Conservation (phyloP, 768 basidiomycete species). For the Sporobolomyces pararoseus region DNA sequence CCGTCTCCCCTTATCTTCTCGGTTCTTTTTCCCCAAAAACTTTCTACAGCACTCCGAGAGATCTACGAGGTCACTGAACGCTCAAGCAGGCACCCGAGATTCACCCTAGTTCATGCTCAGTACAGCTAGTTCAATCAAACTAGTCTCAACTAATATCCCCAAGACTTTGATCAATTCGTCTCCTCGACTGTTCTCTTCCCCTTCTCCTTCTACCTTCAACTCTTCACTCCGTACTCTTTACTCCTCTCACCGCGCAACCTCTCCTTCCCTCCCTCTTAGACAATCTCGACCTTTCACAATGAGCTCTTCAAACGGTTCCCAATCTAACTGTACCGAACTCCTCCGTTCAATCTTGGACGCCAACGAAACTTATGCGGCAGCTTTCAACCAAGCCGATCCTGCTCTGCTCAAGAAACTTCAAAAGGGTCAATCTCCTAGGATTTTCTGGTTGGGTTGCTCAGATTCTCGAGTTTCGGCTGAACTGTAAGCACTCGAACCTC, state of each 20-base stretch:
- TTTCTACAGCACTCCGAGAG: no score
- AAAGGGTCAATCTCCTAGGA: slow-evolving; percentile 40
- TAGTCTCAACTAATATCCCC: slow-evolving; percentile 1
- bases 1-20: background rate
- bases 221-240: background rate
- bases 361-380: slow-evolving; percentile 40
- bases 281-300: no score
- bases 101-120: background rate
- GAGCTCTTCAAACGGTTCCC: no score
- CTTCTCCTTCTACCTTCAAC: background rate
- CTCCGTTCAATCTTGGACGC: slow-evolving; percentile 29
- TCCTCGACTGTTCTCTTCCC: background rate
- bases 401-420: slow-evolving; percentile 40
- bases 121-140: background rate
- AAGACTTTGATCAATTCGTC: no score
- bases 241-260: background rate
- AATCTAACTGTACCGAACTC: slow-evolving; percentile 15
- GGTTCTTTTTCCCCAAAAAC: background rate
- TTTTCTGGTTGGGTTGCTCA: slow-evolving; percentile 46
- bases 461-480: slow-evolving; percentile 44
- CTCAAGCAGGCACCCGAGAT: no score
- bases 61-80: no score
- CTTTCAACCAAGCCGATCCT: slow-evolving; percentile 35
- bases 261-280: no score
- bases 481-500: slow-evolving; percentile 18